Base-by-base conservation (phyloP, 169 alveolate species). In the Miamiensis avidus region DNA sequence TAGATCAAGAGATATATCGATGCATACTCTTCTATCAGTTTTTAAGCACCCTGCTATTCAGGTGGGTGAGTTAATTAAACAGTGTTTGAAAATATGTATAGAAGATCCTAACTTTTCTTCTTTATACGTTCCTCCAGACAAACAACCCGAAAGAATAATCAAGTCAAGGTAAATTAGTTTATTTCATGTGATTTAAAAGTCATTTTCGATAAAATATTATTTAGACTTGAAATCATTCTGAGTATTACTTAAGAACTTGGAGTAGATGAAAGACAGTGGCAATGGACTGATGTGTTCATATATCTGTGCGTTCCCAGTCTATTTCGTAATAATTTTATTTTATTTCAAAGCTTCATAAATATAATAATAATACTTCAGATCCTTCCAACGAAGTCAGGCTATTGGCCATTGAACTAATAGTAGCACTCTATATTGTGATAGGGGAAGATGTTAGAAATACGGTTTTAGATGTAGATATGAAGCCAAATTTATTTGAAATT, bases 11-110 rank as follows among this genome's bases (percentile, higher is more conserved):
- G 97, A 95, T 77, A 83, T 93, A 34, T 88, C 97, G 30, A 73
- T 95, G 84, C 92, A 89, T 29, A 89, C 96, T 15, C 82, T 95
- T n/a, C 78, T 93, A 27, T 90, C 90, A 75, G 78, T 95, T 25
- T 95, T 92, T 82, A 91, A 96, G 85, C 96, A 94, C 88, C 97
- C 97, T 16, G 94, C 92, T 4, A 92, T 91, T 65, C 90, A 92
- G 82, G 81, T 94, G 34, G 95, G 96, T 65, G 88, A 89, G 32
- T 82, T 94, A 27, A 81, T 86, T 49, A 78, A 29, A 33, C 25
- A 73, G 20, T 78, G 87, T n/a, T 82, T 86, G 29, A 86, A 86
- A 29, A 86, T 79, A 0, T 75, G 83, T 81, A 84, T 86, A 0
- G 84, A 79, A 78, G 83, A 86, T 75, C 90, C 90, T 16, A 86